These are phyloP conservation scores for Hymenoscyphus salicellus DNA, from an alignment of 2,329 filamentous ascomycete genomes.

Conservation along the genomic window DNA sequence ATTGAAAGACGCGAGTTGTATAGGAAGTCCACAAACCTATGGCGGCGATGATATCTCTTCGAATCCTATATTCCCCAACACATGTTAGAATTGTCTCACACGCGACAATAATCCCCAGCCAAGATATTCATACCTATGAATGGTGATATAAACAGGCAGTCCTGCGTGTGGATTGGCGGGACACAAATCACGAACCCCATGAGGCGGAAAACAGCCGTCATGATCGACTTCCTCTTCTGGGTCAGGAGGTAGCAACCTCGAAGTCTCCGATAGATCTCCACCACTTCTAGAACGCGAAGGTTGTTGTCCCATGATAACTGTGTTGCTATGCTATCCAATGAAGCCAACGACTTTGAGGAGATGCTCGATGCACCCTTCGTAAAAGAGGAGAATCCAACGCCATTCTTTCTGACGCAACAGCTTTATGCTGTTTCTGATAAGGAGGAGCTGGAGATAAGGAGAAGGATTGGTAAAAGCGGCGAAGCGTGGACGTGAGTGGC, in stretches of 20 bases:
- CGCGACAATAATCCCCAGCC: not conserved
- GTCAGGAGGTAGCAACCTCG: constrained; percentile 21
- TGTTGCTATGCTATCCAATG: not conserved
- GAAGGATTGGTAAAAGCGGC: constrained; percentile 6
- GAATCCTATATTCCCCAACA: constrained; percentile 41
- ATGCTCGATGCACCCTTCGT: not conserved
- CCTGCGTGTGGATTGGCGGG: constrained; percentile 36
- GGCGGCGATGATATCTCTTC: constrained; percentile 60
- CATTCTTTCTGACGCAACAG: not conserved
- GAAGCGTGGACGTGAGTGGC: not conserved
- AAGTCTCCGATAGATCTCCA: constrained; percentile 1
- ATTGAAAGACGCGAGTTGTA: not conserved
- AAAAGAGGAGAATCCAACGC: constrained; percentile 1
- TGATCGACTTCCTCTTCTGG: constrained; percentile 23
- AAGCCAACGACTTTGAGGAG: not conserved
- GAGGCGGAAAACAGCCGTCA: constrained; percentile 32
- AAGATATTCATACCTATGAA: constrained; percentile 54
- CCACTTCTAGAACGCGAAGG: constrained; percentile 4
- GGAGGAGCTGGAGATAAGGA: constrained; percentile 5
- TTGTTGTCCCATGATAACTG: constrained; percentile 1
- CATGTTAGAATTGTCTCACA: not conserved
- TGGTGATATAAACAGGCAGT: constrained; percentile 73
- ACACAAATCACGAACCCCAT: constrained; percentile 26
- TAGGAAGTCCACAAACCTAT: constrained; percentile 51
- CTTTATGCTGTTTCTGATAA: not conserved